Percentiles rank a stretch among this genome's conserved stretches.
These are phyloP conservation scores for Saksenaea vasiformis DNA, from an alignment of 371 early-diverging fungal genomes.

Conservation along the genomic window DNA sequence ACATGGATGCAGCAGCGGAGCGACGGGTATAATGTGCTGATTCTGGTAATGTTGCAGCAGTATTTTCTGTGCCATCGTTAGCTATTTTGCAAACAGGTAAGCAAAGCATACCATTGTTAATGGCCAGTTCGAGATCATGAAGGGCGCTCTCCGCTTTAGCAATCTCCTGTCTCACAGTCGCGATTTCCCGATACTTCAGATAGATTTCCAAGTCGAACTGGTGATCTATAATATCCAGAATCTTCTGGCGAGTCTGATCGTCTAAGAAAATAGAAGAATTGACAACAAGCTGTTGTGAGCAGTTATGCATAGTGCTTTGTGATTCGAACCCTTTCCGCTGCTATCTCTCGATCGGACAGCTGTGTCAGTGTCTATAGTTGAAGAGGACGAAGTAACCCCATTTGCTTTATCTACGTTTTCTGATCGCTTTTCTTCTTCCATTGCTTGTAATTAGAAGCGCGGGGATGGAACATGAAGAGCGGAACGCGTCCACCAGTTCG, in stretches of 20 bases:
- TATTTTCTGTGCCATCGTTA: slow-evolving; percentile 10
- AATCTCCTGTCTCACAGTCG: slow-evolving; percentile 58
- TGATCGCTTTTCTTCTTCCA: not conserved
- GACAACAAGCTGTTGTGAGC: not conserved
- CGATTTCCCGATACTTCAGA: slow-evolving; percentile 64
- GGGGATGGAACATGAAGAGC: not conserved
- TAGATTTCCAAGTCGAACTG: slow-evolving; percentile 78
- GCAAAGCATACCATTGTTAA: slow-evolving; percentile 52
- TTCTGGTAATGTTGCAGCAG: slow-evolving; percentile 31
- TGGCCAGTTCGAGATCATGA: slow-evolving; percentile 49
- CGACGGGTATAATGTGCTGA: slow-evolving; percentile 44
- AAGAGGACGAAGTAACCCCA: not conserved
- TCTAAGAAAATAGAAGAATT: slow-evolving; percentile 21
- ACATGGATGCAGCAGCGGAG: slow-evolving; percentile 28
- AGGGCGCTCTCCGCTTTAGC: slow-evolving; percentile 55
- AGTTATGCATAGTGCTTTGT: not conserved
- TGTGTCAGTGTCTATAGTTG: not conserved
- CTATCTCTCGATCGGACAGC: not conserved
- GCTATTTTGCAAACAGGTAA: not conserved
- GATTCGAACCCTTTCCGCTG: not conserved
- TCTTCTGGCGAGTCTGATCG: slow-evolving; percentile 52
- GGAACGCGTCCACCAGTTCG: not conserved
- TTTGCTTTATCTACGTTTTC: not conserved
- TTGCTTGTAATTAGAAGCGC: not conserved
- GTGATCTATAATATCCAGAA: slow-evolving; percentile 61